These are phyloP conservation scores for Leishmania mexicana DNA, from an alignment of 208 protist species.

Conservation along the genomic window DNA sequence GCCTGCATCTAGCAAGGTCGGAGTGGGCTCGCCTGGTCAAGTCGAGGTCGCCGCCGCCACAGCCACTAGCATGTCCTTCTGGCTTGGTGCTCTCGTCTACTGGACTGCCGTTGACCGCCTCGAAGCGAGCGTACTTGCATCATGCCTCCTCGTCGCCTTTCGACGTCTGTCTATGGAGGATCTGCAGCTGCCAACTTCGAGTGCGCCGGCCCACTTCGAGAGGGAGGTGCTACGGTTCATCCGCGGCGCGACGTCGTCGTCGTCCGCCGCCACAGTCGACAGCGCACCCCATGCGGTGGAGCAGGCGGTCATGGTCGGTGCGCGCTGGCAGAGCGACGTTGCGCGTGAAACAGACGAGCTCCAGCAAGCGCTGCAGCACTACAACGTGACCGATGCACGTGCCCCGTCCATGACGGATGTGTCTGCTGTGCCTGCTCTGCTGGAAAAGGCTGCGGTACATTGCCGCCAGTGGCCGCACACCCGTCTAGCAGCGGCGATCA, in stretches of 20 bases:
- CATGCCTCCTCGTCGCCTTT: conserved; percentile 47
- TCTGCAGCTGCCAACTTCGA: conserved; percentile 54
- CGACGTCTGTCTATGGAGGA: conserved; percentile 56
- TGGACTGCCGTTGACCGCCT: conserved; percentile 40
- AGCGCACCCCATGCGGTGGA: background rate
- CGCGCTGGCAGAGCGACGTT: background rate
- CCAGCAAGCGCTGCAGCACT: conserved; percentile 28
- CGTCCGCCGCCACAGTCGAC: background rate
- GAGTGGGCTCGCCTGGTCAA: background rate
- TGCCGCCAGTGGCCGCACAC: conserved; percentile 18
- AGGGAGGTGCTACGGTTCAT: conserved; percentile 66
- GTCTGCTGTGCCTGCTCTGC: conserved; percentile 5
- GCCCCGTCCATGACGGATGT: conserved; percentile 9
- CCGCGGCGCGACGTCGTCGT: conserved; percentile 41
- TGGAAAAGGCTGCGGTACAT: conserved; percentile 10
- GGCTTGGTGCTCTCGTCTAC: conserved; percentile 32
- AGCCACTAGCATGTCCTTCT: conserved; percentile 11
- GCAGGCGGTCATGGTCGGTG: background rate
- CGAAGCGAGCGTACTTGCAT: conserved; percentile 37
- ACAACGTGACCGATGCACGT: conserved; percentile 9
- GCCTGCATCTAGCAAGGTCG: too few species aligned
- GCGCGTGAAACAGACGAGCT: conserved; percentile 9
- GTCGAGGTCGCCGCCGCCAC: background rate
- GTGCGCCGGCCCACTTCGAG: conserved; percentile 55
- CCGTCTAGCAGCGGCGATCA: conserved; percentile 9